Evolutionary conservation across 805 yeast species (phyloP).

Genomic region (Metschnikowia baotianmanensis): DNA sequence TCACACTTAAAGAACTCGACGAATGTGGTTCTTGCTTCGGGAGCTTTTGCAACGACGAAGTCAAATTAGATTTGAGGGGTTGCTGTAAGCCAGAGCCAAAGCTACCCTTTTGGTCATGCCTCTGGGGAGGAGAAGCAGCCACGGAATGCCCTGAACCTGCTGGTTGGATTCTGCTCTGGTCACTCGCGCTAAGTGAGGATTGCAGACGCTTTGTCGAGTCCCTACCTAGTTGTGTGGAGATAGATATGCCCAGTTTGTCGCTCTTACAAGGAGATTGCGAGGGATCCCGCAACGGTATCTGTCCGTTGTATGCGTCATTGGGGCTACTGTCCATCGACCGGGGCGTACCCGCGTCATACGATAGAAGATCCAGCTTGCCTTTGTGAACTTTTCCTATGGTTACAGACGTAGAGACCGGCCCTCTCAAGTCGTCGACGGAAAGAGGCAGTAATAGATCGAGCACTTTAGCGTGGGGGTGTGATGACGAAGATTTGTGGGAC

Average conservation of each 20-base stretch:
- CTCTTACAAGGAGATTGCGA: background rate
- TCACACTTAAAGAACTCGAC: background rate
- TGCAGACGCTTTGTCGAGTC: background rate
- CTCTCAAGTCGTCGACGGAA: conserved; percentile 36
- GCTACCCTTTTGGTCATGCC: background rate
- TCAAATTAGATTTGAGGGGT: conserved; percentile 16
- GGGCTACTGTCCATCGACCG: conserved; percentile 29
- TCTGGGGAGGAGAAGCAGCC: background rate
- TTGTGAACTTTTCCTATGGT: conserved; percentile 10
- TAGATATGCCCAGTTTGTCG: background rate
- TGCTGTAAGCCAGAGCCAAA: too few relatives aligned
- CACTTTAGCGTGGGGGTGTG: conserved; percentile 19
- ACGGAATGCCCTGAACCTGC: background rate
- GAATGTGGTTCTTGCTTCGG: background rate
- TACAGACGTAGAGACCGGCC: conserved; percentile 14
- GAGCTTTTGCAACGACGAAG: conserved; percentile 13
- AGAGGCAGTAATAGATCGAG: conserved; percentile 42
- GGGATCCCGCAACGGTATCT: background rate
- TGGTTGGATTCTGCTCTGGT: background rate
- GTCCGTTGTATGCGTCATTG: background rate
- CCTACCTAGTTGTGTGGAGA: background rate
- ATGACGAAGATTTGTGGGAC: background rate
- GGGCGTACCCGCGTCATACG: conserved; percentile 25
- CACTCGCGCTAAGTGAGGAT: background rate
- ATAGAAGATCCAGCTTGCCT: conserved; percentile 1